Evolutionary conservation across 306 rosid genomes (phyloP), one percentile per base, ranked within the genome.

Genomic region (Oxytropis ochrocephala): DNA sequence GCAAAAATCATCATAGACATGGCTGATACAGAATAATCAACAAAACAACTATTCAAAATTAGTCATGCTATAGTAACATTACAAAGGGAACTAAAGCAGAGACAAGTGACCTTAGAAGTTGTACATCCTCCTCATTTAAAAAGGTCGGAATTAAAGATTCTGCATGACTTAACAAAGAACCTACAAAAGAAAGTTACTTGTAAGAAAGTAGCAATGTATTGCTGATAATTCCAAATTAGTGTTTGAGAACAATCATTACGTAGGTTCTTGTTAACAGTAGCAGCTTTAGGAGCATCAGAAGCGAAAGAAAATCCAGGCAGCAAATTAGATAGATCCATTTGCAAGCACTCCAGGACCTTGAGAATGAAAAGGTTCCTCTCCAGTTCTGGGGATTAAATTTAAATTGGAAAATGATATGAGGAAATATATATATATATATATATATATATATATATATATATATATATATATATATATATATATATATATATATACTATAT

Each of bases 91-190:
- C 48, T 30, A 10, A 64, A 33, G 65, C 66, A 54, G 47, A 11
- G 60, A 61, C 50, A 56, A 21, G 54, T 76, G 59, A 94, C 99
- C 99, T 94, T 61, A 94, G 60, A 67, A 90, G 90, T 73, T 87
- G 97, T 70, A 90, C 83, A 83, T 94, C 99, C 80, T 94, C 99
- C 78, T 75, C 83, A 49, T 83, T 88, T 70, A 94, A 84, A 65
- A 83, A 85, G 47, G 60, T 85, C 42, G 99, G 99, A 86, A 87
- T 87, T 76, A 94, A 86, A 35, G 99, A 94, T 81, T 94, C 96
- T 48, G 97, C 96, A 76, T 94, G 99, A 74, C 87, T 88, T 84
- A 89, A 76, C 88, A 94, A 81, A 33, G 97, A 94, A 70, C 96
- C 99, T 94, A 73, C 88, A 87, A 50, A 78, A 46, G 64, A 42